Conservation (phyloP, 345 rosid genomes). For the Salix caprea region DNA sequence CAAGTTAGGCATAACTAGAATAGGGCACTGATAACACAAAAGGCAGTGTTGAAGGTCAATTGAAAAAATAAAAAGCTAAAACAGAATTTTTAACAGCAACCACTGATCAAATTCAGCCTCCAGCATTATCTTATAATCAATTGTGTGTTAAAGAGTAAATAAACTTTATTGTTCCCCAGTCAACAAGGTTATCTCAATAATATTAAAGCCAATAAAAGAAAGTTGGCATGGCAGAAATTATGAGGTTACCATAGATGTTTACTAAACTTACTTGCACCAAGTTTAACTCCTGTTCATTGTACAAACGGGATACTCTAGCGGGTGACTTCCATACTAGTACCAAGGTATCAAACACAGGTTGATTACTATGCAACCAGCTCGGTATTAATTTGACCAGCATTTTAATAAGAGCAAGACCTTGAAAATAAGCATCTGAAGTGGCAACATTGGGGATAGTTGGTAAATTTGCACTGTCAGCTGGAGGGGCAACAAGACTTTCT, state of each 20-base stretch:
- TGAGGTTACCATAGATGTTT: neutral
- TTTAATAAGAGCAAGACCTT: conserved; percentile 88
- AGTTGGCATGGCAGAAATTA: neutral
- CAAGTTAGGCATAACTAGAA: neutral
- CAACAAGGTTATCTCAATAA: neutral
- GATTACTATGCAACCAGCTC: conserved; percentile 87
- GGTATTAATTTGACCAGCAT: conserved; percentile 85
- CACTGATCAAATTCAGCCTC: neutral
- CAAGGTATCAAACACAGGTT: conserved; percentile 74
- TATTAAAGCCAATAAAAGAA: neutral
- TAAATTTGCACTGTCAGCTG: conserved; percentile 52
- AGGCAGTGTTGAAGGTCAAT: neutral
- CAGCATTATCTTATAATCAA: neutral
- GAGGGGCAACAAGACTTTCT: conserved; percentile 49
- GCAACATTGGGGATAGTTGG: conserved; percentile 39
- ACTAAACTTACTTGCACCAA: conserved; percentile 70
- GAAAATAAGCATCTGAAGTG: conserved; percentile 80
- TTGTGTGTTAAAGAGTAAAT: neutral
- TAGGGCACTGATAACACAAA: neutral
- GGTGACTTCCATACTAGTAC: conserved; percentile 93
- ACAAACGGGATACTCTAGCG: conserved; percentile 81
- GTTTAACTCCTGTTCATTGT: conserved; percentile 87
- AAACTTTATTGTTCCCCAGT: neutral
- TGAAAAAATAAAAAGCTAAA: neutral
- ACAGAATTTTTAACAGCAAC: neutral